A percentile compares a stretch with the other conserved stretches of the same genome.
Evolutionary conservation across 2,329 filamentous ascomycete genomes (phyloP).

Genomic region (Helminthosporium solani): DNA sequence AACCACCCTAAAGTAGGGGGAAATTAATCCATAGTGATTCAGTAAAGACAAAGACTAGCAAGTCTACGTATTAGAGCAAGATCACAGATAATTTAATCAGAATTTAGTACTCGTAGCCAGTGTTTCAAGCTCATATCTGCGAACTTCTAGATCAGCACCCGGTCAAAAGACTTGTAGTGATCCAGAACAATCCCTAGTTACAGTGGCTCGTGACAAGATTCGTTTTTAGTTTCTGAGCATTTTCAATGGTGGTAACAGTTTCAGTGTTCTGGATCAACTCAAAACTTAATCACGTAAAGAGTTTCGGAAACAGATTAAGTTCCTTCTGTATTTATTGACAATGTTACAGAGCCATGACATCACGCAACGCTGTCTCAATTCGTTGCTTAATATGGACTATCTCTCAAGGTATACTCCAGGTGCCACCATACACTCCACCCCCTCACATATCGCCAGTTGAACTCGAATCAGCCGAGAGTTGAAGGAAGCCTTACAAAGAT

Average conservation of each 20-base stretch:
- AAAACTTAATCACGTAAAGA: too few relatives aligned
- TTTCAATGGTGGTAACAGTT: slow-evolving; percentile 15
- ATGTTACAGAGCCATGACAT: neutral
- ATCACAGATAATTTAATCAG: slow-evolving; percentile 65
- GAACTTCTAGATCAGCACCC: slow-evolving; percentile 62
- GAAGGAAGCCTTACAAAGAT: neutral
- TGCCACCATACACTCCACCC: neutral
- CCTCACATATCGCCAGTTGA: neutral
- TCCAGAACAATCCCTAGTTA: slow-evolving; percentile 55
- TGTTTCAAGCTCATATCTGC: slow-evolving; percentile 60
- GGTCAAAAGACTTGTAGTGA: slow-evolving; percentile 57
- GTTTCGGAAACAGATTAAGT: too few relatives aligned
- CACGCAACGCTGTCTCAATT: neutral
- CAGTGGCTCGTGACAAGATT: slow-evolving; percentile 16
- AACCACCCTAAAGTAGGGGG: too few relatives aligned
- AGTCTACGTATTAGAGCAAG: slow-evolving; percentile 51
- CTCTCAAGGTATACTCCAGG: slow-evolving; percentile 2
- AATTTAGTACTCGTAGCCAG: slow-evolving; percentile 63
- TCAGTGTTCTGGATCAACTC: too few relatives aligned
- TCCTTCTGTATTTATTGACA: too few relatives aligned
- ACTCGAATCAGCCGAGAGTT: too few relatives aligned
- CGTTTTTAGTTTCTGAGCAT: slow-evolving; percentile 7
- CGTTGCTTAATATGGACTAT: slow-evolving; percentile 15
- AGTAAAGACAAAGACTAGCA: neutral
- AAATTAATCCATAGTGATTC: neutral